phyloP scores from a whole-genome alignment of 2,329 filamentous ascomycete species.

The Microdochium nivale region DNA sequence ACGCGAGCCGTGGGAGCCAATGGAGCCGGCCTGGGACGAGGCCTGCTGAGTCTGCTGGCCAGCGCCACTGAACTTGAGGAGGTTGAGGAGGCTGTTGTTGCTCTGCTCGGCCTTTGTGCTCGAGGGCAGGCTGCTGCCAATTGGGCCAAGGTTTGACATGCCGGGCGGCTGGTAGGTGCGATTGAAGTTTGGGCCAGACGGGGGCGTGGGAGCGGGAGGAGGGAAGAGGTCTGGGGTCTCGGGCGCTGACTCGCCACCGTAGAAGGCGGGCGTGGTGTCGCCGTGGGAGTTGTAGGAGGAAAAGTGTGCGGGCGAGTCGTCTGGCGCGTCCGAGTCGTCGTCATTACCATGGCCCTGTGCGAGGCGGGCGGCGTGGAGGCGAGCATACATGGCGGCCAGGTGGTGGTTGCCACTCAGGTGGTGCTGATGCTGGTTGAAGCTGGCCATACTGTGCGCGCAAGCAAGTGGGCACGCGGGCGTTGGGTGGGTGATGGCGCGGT shows the following conservation, averaged over 20 bases:
- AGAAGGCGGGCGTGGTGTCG: constrained; percentile 11
- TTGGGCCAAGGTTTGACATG: constrained; percentile 38
- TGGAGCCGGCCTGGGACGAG: constrained; percentile 12
- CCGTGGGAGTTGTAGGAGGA: constrained; percentile 12
- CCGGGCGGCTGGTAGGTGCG: constrained; percentile 29
- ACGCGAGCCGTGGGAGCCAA: neutral
- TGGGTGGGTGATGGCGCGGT: neutral
- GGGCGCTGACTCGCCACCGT: constrained; percentile 16
- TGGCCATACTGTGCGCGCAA: constrained; percentile 16
- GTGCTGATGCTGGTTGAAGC: constrained; percentile 15
- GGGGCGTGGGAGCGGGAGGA: constrained; percentile 35
- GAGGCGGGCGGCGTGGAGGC: constrained; percentile 12
- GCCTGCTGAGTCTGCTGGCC: constrained; percentile 13
- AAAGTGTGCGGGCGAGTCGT: neutral
- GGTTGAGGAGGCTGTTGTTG: constrained; percentile 47
- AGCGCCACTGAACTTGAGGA: constrained; percentile 49
- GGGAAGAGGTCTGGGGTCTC: constrained; percentile 20
- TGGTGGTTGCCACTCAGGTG: constrained; percentile 21
- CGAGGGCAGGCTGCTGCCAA: constrained; percentile 32
- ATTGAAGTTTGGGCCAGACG: constrained; percentile 21
- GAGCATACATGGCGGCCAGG: constrained; percentile 32
- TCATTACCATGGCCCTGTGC: constrained; percentile 5
- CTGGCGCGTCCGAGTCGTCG: constrained; percentile 9
- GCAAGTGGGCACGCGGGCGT: neutral
- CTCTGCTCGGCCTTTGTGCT: constrained; percentile 35